phyloP scores from a whole-genome alignment of 208 protist genomes.

The Leishmania tropica region DNA sequence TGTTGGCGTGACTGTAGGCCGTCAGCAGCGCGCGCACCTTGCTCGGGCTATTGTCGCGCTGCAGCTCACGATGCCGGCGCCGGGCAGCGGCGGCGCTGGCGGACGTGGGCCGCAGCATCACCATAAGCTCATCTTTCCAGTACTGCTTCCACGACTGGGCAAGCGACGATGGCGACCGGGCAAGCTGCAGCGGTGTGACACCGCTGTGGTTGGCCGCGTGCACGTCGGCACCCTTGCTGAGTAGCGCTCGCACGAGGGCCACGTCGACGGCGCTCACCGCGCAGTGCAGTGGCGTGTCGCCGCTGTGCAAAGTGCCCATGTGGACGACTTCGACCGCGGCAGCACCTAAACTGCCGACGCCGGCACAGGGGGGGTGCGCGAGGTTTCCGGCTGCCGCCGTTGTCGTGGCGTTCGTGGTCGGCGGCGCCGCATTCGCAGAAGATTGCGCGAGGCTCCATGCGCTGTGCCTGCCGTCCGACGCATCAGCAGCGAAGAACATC shows the following conservation, averaged over 20 bases:
- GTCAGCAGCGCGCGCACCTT: slow-evolving; percentile 33
- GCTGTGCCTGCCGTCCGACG: not conserved
- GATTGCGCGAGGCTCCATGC: not conserved
- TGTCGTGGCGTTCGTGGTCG: not conserved
- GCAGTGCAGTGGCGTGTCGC: slow-evolving; percentile 61
- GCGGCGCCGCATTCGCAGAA: not conserved
- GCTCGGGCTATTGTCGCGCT: slow-evolving; percentile 7
- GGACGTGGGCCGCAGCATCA: slow-evolving; percentile 22
- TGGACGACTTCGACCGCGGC: not conserved
- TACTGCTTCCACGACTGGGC: slow-evolving; percentile 19
- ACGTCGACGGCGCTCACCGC: slow-evolving; percentile 58
- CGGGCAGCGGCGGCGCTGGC: slow-evolving; percentile 14
- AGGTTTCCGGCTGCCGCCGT: not conserved
- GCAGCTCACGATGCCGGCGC: not conserved
- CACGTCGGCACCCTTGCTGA: slow-evolving; percentile 59
- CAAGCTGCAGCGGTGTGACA: slow-evolving; percentile 14
- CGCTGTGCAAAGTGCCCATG: slow-evolving; percentile 1
- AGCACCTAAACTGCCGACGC: not conserved
- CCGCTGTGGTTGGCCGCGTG: slow-evolving; percentile 19
- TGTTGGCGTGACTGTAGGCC: slow-evolving; percentile 28
- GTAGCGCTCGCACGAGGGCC: slow-evolving; percentile 55
- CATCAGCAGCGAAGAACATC: not conserved
- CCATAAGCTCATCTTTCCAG: slow-evolving; percentile 20
- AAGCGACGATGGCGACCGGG: slow-evolving; percentile 12
- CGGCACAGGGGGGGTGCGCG: not conserved